Conservation (phyloP, 2,329 filamentous ascomycete species). For the Didymosphaeria variabile region DNA sequence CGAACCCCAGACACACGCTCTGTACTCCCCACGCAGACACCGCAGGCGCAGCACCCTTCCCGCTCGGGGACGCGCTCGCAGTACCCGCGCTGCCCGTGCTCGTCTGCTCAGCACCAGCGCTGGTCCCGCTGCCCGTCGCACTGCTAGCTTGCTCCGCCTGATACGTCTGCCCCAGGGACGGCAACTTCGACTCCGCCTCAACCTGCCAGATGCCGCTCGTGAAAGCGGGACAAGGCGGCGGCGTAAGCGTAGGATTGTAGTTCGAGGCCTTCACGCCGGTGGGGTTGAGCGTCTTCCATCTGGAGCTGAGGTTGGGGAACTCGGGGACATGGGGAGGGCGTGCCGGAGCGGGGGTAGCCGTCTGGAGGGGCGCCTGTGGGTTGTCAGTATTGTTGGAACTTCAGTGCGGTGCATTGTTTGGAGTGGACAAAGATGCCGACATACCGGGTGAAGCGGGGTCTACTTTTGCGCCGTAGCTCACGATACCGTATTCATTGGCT, state of each 20-base stretch:
- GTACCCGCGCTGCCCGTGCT: slow-evolving; percentile 12
- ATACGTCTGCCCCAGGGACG: slow-evolving; percentile 66
- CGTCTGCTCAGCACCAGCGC: slow-evolving; percentile 13
- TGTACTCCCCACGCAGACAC: slow-evolving; percentile 27
- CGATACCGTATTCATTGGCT: slow-evolving; percentile 81
- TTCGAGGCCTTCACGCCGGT: slow-evolving; percentile 71
- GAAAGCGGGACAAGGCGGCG: slow-evolving; percentile 74
- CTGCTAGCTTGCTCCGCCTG: slow-evolving; percentile 26
- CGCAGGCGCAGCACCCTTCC: slow-evolving; percentile 27
- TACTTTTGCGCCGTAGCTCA: slow-evolving; percentile 74
- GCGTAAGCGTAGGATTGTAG: slow-evolving; percentile 70
- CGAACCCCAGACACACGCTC: slow-evolving; percentile 32
- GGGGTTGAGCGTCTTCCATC: slow-evolving; percentile 78
- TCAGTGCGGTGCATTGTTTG: background rate
- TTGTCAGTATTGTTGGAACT: background rate
- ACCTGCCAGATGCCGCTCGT: slow-evolving; percentile 77
- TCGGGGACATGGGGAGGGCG: slow-evolving; percentile 76
- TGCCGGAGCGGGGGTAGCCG: slow-evolving; percentile 75
- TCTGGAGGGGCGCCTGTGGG: slow-evolving; percentile 60
- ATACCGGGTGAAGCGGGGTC: slow-evolving; percentile 53
- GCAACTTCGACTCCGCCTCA: slow-evolving; percentile 73
- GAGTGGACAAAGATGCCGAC: background rate
- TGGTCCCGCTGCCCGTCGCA: slow-evolving; percentile 17
- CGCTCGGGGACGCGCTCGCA: slow-evolving; percentile 15
- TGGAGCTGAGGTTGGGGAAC: slow-evolving; percentile 77